Base-by-base conservation (phyloP, 768 basidiomycete species). In the Mycena capillaripes region DNA sequence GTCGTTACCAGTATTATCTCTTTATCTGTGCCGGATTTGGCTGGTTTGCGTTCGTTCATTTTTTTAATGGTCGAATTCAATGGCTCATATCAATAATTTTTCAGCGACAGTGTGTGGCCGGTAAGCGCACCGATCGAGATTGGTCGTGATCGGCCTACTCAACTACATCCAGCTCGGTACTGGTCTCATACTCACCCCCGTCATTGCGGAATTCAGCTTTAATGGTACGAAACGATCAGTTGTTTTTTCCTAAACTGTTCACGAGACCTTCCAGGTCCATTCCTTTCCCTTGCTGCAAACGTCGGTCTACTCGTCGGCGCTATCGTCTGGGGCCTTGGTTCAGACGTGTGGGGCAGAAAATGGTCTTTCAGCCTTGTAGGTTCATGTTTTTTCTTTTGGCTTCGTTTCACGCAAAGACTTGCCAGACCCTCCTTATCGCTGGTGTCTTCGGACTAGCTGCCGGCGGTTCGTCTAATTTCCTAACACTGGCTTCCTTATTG, bases 91-190 rank as follows among this genome's bases (percentile, higher is more conserved):
- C 21, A 16, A 14, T 38, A 25, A 12, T 30, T 55, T 17, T 44
- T 9, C 76, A 91, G 92, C 19, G 92, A 93, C 76, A 93, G 90
- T 74, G 86, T 92, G 32, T 93, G 92, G 93, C 92, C 91, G n/a
- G 92, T 93, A 75, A 70, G 89, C 78, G 56, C 21, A 7, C n/a
- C 11, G 4, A 32, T 60, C 36, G 10, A 19, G 23, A 14, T 60
- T 8, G 27, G 4, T 60, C 3, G 25, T 23, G 17, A 25, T 44
- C 16, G 17, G 6, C 8, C 44, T 38, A 38, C 38, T 34, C 19
- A 61, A 14, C 30, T 21, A 27, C 30, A 32, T 42, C 46, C 75
- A 92, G 88, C 84, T 91, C 44, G 90, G 91, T 34, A 91, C 91
- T 2, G 88, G 91, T 3, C 85, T 94, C 0, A 92, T 93, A 56